Percentiles rank a stretch among this genome's conserved stretches.
Evolutionary conservation across 139 green algal genomes (phyloP).

Genomic region (Bryopsis sp.): DNA sequence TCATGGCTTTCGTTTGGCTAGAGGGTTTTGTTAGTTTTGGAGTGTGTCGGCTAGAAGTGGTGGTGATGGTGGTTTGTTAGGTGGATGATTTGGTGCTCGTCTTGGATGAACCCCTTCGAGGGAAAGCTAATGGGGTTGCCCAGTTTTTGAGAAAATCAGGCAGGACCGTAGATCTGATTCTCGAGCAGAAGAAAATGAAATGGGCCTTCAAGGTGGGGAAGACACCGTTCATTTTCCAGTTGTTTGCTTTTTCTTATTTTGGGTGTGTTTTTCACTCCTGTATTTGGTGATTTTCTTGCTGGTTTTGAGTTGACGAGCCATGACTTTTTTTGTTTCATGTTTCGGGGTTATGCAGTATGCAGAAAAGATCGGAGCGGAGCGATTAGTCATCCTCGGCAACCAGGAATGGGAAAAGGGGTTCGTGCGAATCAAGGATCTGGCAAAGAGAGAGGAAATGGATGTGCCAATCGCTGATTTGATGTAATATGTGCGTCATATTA

Average conservation of each 20-base stretch:
- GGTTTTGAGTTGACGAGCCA: background rate
- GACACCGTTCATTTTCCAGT: too few relatives aligned
- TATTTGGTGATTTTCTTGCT: background rate
- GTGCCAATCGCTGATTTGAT: constrained; percentile 51
- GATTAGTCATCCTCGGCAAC: constrained; percentile 70
- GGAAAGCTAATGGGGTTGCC: constrained; percentile 52
- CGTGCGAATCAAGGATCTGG: constrained; percentile 78
- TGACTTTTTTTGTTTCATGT: constrained; percentile 1
- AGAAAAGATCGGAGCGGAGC: constrained; percentile 44
- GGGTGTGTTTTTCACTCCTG: background rate
- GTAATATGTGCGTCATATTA: too few relatives aligned
- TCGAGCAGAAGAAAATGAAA: constrained; percentile 91
- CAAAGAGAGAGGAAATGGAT: constrained; percentile 61
- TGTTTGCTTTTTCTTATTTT: background rate
- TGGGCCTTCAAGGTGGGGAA: constrained; percentile 67
- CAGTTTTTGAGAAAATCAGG: constrained; percentile 50
- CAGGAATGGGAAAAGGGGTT: constrained; percentile 69
- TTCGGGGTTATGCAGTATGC: constrained; percentile 36
- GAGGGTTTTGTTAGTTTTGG: background rate
- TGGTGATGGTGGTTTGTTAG: constrained; percentile 20
- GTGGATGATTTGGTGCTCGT: constrained; percentile 76
- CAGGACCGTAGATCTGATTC: constrained; percentile 78
- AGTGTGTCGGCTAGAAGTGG: background rate
- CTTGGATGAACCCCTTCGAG: constrained; percentile 58
- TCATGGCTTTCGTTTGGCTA: background rate